Percentiles rank a stretch among this genome's conserved stretches.
These are phyloP conservation scores for Fusarium anguioides DNA, from an alignment of 2,329 filamentous ascomycete species.

Conservation along the genomic window DNA sequence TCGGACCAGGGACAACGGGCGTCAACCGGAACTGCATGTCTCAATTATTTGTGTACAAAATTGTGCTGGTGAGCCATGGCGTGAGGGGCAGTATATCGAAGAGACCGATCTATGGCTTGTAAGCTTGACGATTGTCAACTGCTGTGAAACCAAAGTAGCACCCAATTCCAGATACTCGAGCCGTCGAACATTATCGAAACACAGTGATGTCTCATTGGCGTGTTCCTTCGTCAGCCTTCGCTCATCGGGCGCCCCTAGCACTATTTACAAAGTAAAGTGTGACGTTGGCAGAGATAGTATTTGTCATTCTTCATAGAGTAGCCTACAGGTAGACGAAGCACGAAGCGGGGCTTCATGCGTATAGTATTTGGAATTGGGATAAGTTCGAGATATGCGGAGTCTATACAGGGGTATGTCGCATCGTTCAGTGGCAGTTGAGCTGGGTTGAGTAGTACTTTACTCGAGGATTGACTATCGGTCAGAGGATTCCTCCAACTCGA, in stretches of 20 bases:
- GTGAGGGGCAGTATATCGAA: neutral
- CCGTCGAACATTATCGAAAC: constrained; percentile 7
- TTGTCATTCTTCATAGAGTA: constrained; percentile 24
- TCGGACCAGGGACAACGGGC: constrained; percentile 26
- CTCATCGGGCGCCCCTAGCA: constrained; percentile 31
- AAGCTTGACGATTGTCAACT: neutral
- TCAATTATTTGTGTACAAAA: constrained; percentile 25
- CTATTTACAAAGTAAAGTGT: constrained; percentile 19
- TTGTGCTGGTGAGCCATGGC: neutral
- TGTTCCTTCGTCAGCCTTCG: constrained; percentile 39
- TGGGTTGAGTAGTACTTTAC: neutral
- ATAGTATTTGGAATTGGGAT: constrained; percentile 33
- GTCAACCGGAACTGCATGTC: constrained; percentile 19
- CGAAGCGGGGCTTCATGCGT: constrained; percentile 26
- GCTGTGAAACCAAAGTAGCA: neutral
- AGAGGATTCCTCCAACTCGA: neutral
- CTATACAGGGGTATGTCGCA: neutral
- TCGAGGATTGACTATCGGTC: neutral
- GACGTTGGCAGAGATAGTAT: constrained; percentile 36
- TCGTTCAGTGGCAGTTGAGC: neutral
- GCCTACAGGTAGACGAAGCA: constrained; percentile 28
- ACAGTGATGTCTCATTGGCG: constrained; percentile 4
- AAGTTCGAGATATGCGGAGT: constrained; percentile 12
- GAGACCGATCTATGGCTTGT: neutral
- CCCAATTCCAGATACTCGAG: constrained; percentile 14